Conservation (phyloP, 305 asterid genomes). For the Solanum aculeatissimum region DNA sequence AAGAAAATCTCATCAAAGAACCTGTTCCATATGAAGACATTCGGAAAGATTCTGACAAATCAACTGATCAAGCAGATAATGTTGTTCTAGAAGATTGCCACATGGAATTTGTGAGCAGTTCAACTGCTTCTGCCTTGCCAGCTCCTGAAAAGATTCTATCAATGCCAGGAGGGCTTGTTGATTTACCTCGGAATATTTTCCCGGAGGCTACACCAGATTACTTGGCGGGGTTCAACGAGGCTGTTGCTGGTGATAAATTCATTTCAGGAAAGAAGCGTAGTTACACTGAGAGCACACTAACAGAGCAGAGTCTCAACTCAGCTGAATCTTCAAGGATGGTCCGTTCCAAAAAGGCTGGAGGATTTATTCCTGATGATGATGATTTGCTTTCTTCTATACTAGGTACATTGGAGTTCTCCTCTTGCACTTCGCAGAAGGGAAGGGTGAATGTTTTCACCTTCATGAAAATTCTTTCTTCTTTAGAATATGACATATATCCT, state of each 20-base stretch:
- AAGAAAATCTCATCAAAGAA: conserved; percentile 22
- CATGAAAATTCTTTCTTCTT: conserved; percentile 11
- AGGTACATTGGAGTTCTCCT: conserved; percentile 32
- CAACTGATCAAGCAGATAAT: conserved; percentile 25
- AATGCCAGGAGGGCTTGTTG: conserved; percentile 36
- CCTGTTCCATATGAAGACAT: conserved; percentile 23
- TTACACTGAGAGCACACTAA: conserved; percentile 72
- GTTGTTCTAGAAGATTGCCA: conserved; percentile 15
- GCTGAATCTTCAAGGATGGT: conserved; percentile 61
- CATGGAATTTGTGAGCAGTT: conserved; percentile 16
- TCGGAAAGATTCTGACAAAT: conserved; percentile 18
- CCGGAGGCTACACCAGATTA: conserved; percentile 46
- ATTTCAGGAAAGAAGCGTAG: conserved; percentile 69
- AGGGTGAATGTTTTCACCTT: not conserved
- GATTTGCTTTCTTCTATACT: conserved; percentile 87
- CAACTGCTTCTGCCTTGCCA: conserved; percentile 37
- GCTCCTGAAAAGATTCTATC: conserved; percentile 74
- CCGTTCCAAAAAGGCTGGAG: conserved; percentile 37
- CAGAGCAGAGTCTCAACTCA: conserved; percentile 75
- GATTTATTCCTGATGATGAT: conserved; percentile 68
- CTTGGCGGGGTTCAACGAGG: conserved; percentile 35
- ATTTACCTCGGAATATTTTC: conserved; percentile 31
- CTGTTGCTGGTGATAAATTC: conserved; percentile 59
- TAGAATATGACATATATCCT: not conserved
- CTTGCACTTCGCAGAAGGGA: not conserved